phyloP scores from a whole-genome alignment of 345 rosid genomes.

The Hibiscus mutabilis region DNA sequence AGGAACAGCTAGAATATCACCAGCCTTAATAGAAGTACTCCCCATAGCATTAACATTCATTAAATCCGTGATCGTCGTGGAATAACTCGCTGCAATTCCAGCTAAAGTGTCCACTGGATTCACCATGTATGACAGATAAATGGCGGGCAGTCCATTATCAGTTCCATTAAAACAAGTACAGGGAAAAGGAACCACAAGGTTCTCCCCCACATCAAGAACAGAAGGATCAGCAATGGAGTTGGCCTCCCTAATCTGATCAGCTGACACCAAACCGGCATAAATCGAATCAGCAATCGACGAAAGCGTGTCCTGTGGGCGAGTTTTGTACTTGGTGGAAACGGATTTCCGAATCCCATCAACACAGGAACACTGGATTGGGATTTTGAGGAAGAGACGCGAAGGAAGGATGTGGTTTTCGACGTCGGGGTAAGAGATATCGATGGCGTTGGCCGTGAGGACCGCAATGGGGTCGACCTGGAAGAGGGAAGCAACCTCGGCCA shows the following conservation, averaged over 20 bases:
- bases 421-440: conserved; percentile 85
- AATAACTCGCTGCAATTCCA: conserved; percentile 60
- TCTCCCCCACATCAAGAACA: conserved; percentile 65
- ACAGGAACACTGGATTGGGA: conserved; percentile 80
- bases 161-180: conserved; percentile 90
- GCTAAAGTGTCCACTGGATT: conserved; percentile 53
- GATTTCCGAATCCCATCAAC: conserved; percentile 89
- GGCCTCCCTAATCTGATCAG: conserved; percentile 84
- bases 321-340: conserved; percentile 65
- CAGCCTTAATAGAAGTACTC: conserved; percentile 46
- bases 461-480: conserved; percentile 84
- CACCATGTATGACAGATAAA: conserved; percentile 80
- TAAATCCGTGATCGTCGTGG: conserved; percentile 76
- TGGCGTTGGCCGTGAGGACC: conserved; percentile 69
- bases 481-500: conserved; percentile 80
- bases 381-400: conserved; percentile 61
- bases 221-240: conserved; percentile 62
- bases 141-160: conserved; percentile 72
- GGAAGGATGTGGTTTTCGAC: conserved; percentile 92
- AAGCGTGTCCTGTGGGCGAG: conserved; percentile 72
- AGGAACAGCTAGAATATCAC: conserved; percentile 83
- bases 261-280: conserved; percentile 73
- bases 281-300: conserved; percentile 52
- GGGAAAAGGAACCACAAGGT: conserved; percentile 71
- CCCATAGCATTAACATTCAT: conserved; percentile 96